These are phyloP conservation scores for Boechera retrofracta DNA, from an alignment of 345 rosid species.

Conservation along the genomic window DNA sequence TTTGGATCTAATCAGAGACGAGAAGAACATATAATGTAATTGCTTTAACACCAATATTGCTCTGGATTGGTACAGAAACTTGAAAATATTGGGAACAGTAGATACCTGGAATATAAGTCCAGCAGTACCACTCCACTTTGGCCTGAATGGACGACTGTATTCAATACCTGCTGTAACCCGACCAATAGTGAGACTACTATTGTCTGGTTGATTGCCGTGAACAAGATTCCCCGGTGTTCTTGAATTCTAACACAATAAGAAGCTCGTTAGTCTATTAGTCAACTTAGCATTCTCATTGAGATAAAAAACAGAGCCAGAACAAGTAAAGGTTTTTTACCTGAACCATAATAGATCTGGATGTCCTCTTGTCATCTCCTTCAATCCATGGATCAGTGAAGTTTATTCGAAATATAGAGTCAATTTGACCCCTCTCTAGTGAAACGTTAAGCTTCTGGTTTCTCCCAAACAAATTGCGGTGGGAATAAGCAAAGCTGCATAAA, in stretches of 20 bases:
- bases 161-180: slow-evolving; percentile 83
- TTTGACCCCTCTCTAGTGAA: slow-evolving; percentile 90
- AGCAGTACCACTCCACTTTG: slow-evolving; percentile 93
- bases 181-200: slow-evolving; percentile 74
- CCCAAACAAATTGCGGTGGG: slow-evolving; percentile 92
- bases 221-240: slow-evolving; percentile 95
- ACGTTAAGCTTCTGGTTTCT: slow-evolving; percentile 91
- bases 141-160: slow-evolving; percentile 91
- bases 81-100: slow-evolving; percentile 11
- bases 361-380: slow-evolving; percentile 78
- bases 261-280: slow-evolving; percentile 35
- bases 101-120: slow-evolving; percentile 89
- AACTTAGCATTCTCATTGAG: slow-evolving; percentile 17
- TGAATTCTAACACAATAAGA: slow-evolving; percentile 66
- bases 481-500: slow-evolving; percentile 92
- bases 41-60: neutral
- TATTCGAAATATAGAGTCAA: slow-evolving; percentile 87
- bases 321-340: slow-evolving; percentile 58
- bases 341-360: slow-evolving; percentile 87
- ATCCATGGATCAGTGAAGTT: slow-evolving; percentile 99
- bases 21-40: neutral
- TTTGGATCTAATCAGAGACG: neutral
- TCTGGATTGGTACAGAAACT: slow-evolving; percentile 17
- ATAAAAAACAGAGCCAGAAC: slow-evolving; percentile 15
- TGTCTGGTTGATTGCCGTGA: slow-evolving; percentile 80